phyloP scores from a whole-genome alignment of 108 stramenopile genomes.

The Cyclostephanos invisitatus region DNA sequence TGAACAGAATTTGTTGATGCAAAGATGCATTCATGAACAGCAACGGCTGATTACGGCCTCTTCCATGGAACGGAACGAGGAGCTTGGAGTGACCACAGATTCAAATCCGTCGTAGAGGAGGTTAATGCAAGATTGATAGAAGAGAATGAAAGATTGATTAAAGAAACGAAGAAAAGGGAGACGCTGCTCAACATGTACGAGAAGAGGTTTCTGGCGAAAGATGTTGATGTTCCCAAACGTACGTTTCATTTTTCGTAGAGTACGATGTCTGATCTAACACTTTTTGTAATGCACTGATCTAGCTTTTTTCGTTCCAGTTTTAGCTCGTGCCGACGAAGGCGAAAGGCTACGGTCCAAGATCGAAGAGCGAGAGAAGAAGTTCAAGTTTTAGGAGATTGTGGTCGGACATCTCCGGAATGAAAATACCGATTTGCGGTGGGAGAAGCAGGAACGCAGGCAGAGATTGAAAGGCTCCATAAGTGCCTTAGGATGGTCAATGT shows the following conservation, averaged over 20 bases:
- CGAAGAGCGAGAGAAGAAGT: slow-evolving; percentile 20
- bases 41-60: neutral
- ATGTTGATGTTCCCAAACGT: slow-evolving; percentile 9
- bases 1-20: neutral
- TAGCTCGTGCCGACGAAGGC: slow-evolving; percentile 17
- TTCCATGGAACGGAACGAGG: too few relatives aligned
- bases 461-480: neutral
- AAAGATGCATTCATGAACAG: neutral
- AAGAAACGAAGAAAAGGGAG: slow-evolving; percentile 1
- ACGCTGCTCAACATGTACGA: neutral
- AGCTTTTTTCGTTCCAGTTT: neutral
- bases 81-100: too few relatives aligned
- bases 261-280: neutral
- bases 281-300: neutral
- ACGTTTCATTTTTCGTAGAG: neutral
- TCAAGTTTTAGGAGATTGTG: neutral
- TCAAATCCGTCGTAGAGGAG: too few relatives aligned
- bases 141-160: slow-evolving; percentile 5
- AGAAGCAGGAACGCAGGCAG: slow-evolving; percentile 7
- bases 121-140: neutral
- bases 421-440: neutral
- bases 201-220: slow-evolving; percentile 7
- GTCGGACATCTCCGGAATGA: slow-evolving; percentile 1
- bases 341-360: slow-evolving; percentile 13
- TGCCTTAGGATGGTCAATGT: slow-evolving; percentile 1